Conservation (phyloP, 2,329 filamentous ascomycete genomes). For the Exophiala xenobiotica region DNA sequence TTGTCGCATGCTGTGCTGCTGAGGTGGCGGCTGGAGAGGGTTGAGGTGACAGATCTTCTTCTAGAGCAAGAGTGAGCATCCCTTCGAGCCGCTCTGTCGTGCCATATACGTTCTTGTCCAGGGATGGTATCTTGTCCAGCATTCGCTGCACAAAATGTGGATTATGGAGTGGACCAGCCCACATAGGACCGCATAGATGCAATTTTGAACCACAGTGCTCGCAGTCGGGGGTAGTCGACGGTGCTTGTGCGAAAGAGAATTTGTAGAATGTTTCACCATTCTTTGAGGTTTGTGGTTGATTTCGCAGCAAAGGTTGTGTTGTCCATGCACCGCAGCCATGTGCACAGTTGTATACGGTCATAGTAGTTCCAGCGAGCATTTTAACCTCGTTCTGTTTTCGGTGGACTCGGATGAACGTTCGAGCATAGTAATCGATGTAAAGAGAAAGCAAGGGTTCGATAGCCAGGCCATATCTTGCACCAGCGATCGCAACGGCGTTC, state of each 20-base stretch:
- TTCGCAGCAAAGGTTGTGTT: conserved; percentile 73
- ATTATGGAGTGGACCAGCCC: conserved; percentile 84
- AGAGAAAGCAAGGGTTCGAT: conserved; percentile 90
- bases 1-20: conserved; percentile 35
- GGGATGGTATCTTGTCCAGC: conserved; percentile 67
- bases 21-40: conserved; percentile 12
- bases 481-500: conserved; percentile 74
- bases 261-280: conserved; percentile 74
- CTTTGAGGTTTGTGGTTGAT: conserved; percentile 66
- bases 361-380: conserved; percentile 83
- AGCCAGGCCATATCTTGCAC: conserved; percentile 78
- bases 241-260: conserved; percentile 70
- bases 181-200: conserved; percentile 93
- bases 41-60: conserved; percentile 58
- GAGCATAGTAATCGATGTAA: conserved; percentile 92
- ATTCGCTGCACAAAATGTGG: conserved; percentile 77
- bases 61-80: conserved; percentile 84
- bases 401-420: conserved; percentile 80
- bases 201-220: conserved; percentile 82
- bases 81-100: conserved; percentile 81
- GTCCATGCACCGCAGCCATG: conserved; percentile 88
- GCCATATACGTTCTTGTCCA: conserved; percentile 69
- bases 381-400: conserved; percentile 85
- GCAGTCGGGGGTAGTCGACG: conserved; percentile 66
- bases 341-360: conserved; percentile 91